Base-by-base conservation (phyloP, 345 rosid species). In the Fremontodendron californicum region DNA sequence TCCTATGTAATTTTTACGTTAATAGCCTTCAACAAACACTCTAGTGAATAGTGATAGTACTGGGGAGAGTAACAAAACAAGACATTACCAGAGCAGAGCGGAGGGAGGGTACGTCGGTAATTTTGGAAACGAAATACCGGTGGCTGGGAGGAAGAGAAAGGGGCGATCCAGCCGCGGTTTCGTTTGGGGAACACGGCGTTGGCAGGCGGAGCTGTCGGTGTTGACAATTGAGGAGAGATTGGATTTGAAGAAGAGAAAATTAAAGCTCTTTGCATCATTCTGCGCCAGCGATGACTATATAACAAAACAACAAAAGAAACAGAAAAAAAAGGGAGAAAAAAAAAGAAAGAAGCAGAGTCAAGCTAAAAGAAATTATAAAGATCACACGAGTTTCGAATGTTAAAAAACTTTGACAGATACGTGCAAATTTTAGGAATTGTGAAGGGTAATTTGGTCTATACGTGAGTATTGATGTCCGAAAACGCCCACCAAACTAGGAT, bases 211-310 rank as follows among this genome's bases (percentile, higher is more conserved):
- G 68, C 6, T 64, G 46, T 19, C 25, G 9, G 15, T n/a, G 71
- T 23, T 10, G 70, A 33, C 12, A 48, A 43, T 0, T 45, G 11
- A 51, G 18, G 40, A 31, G 75, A 71, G 54, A 62, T 46, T 49
- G 49, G 25, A 5, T 4, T 33, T 40, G 73, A 60, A 19, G 77
- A n/a, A 48, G 64, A 55, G 15, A 42, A 48, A 16, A 67, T 62
- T 16, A 29, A 67, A 67, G 78, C 21, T 11, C 60, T 48, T 9
- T 21, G 84, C 73, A 77, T 71, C 71, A 66, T 75, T n/a, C 21
- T 63, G 23, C 13, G 67, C 43, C 67, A 18, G 5, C 12, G 18
- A 33, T 35, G 35, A 63, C 23, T 60, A 10, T 55, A 55, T 13
- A 63, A 35, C 18, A 39, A 19, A 39, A 65, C 48, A 65, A 11